These are phyloP conservation scores for Cyanidiococcus yangmingshanensis DNA, from an alignment of 23 red algal genomes.

Conservation along the genomic window DNA sequence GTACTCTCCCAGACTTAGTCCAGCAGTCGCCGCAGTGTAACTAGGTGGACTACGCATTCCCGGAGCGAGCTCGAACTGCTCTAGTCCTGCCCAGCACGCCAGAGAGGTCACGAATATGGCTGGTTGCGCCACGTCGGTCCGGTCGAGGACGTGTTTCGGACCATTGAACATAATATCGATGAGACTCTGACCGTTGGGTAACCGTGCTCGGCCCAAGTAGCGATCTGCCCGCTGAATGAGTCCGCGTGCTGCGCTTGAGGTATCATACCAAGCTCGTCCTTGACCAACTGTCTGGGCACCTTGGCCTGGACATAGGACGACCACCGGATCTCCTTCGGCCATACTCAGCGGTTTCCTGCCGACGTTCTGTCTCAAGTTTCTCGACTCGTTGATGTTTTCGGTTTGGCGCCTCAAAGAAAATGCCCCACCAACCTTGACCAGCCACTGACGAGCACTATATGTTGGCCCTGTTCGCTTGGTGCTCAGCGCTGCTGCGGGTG, in stretches of 20 bases:
- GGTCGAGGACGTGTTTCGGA: conserved; percentile 44
- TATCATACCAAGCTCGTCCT: conserved; percentile 19
- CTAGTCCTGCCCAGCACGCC: conserved; percentile 36
- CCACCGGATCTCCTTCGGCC: neutral
- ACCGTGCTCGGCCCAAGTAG: conserved; percentile 1
- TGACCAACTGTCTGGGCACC: conserved; percentile 24
- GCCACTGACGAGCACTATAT: too few species aligned
- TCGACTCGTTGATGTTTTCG: too few species aligned
- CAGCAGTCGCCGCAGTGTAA: conserved; percentile 35
- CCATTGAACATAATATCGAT: conserved; percentile 34
- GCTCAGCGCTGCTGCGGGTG: too few species aligned
- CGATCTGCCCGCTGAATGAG: conserved; percentile 27
- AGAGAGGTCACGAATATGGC: conserved; percentile 92
- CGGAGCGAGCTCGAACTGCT: conserved; percentile 26
- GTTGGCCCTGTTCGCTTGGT: too few species aligned
- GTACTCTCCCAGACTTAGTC: conserved; percentile 91
- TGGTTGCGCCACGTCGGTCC: conserved; percentile 91
- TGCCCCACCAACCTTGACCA: too few species aligned
- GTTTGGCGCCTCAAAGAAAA: too few species aligned
- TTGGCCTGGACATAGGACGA: conserved; percentile 29
- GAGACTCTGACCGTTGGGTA: neutral
- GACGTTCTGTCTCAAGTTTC: too few species aligned
- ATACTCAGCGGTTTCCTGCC: neutral
- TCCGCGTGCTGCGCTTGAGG: neutral
- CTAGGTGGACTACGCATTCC: neutral